Evolutionary conservation across 208 protist species (phyloP).

Genomic region (Trichomonas gallinae): DNA sequence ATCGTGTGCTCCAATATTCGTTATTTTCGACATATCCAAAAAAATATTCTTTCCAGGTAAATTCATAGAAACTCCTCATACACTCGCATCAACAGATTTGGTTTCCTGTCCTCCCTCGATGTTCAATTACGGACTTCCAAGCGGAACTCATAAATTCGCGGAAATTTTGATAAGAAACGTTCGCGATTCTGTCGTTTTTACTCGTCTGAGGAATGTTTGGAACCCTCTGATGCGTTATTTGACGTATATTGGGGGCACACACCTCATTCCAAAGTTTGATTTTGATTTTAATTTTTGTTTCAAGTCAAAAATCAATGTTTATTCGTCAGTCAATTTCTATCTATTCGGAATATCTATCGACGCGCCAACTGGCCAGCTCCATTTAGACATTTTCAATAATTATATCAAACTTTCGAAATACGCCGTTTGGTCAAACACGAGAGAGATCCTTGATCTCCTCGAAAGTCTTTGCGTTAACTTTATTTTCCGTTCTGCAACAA

Average conservation of each 20-base stretch:
- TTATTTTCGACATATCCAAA: background rate
- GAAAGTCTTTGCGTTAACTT: background rate
- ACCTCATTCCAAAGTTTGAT: background rate
- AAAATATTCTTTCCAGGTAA: background rate
- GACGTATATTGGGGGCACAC: background rate
- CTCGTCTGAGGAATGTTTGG: background rate
- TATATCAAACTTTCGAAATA: background rate
- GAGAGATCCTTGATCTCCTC: background rate
- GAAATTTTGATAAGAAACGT: background rate
- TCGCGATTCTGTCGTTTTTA: background rate
- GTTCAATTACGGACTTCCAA: background rate
- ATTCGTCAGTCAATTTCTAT: background rate
- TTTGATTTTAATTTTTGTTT: background rate
- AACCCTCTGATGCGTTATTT: background rate
- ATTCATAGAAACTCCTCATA: background rate
- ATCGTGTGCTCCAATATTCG: background rate
- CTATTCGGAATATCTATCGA: background rate
- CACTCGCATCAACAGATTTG: background rate
- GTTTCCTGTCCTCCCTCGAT: background rate
- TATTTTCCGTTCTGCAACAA: background rate
- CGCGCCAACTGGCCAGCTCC: background rate
- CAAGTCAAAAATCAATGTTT: background rate
- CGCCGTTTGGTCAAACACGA: background rate
- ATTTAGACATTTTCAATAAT: background rate
- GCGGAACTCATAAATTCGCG: background rate